These are phyloP conservation scores for Elsinoe ampelina DNA, from an alignment of 2,329 filamentous ascomycete genomes.

Conservation along the genomic window DNA sequence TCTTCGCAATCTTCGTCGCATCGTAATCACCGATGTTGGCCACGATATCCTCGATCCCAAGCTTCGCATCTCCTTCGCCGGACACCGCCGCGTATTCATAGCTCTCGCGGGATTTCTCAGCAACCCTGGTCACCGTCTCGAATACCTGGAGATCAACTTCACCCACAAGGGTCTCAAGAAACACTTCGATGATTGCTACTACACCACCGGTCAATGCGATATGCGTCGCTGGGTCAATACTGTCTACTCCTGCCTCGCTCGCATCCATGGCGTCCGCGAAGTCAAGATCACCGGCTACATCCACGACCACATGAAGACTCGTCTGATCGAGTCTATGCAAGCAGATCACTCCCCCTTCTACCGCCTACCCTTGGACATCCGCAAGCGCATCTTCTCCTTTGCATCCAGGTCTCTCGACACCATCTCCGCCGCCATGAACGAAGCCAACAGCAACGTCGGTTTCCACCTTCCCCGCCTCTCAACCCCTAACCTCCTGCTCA, in stretches of 20 bases:
- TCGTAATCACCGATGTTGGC: slow-evolving; percentile 14
- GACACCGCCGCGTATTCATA: slow-evolving; percentile 22
- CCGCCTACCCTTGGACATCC: slow-evolving; percentile 22
- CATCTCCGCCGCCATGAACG: slow-evolving; percentile 16
- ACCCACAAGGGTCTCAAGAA: slow-evolving; percentile 17
- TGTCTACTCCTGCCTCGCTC: slow-evolving; percentile 15
- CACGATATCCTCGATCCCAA: slow-evolving; percentile 13
- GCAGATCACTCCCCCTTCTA: slow-evolving; percentile 17
- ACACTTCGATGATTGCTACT: slow-evolving; percentile 23
- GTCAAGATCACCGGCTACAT: slow-evolving; percentile 22
- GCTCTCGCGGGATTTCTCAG: slow-evolving; percentile 21
- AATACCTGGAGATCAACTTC: slow-evolving; percentile 23
- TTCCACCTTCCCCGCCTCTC: slow-evolving; percentile 12
- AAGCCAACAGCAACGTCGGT: slow-evolving; percentile 13
- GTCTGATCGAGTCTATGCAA: slow-evolving; percentile 21
- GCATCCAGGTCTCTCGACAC: slow-evolving; percentile 18
- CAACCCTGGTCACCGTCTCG: slow-evolving; percentile 21
- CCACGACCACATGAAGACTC: slow-evolving; percentile 17
- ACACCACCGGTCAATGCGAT: slow-evolving; percentile 19
- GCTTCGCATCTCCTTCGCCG: slow-evolving; percentile 20
- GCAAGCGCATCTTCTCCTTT: slow-evolving; percentile 24
- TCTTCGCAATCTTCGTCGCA: slow-evolving; percentile 21
- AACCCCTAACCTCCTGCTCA: slow-evolving; percentile 27
- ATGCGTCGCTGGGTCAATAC: slow-evolving; percentile 22
- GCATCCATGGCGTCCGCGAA: slow-evolving; percentile 19